Percentiles rank a stretch among this genome's conserved stretches.
These are phyloP conservation scores for Fragosphaeria purpurea DNA, from an alignment of 2,329 filamentous ascomycete species.

Conservation along the genomic window DNA sequence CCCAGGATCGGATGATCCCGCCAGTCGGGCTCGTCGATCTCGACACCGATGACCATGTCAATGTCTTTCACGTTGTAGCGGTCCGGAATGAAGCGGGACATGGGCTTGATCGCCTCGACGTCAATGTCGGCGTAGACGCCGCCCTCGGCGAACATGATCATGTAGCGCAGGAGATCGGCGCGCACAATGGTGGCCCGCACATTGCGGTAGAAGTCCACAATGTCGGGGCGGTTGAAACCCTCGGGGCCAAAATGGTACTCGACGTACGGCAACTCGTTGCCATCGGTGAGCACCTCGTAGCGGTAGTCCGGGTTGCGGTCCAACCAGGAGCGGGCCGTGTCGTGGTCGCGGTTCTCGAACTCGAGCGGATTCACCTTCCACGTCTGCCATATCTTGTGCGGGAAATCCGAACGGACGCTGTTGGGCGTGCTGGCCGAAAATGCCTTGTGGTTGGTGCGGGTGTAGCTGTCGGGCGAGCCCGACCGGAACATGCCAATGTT, in stretches of 20 bases:
- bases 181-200: slow-evolving; percentile 56
- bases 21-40: slow-evolving; percentile 61
- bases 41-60: slow-evolving; percentile 59
- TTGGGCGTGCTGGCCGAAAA: no score
- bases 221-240: slow-evolving; percentile 57
- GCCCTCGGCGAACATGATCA: slow-evolving; percentile 58
- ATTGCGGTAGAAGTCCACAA: slow-evolving; percentile 48
- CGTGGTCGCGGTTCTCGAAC: slow-evolving; percentile 54
- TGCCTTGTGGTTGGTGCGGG: no score
- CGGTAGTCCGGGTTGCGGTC: slow-evolving; percentile 55
- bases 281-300: slow-evolving; percentile 61
- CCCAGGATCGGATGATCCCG: slow-evolving; percentile 54
- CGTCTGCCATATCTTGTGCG: slow-evolving; percentile 65
- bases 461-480: no score
- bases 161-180: slow-evolving; percentile 55
- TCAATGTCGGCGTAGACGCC: slow-evolving; percentile 39
- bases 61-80: slow-evolving; percentile 54
- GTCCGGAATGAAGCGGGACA: slow-evolving; percentile 48
- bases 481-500: background rate
- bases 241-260: slow-evolving; percentile 56
- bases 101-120: slow-evolving; percentile 30
- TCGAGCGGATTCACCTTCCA: slow-evolving; percentile 61
- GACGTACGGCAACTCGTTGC: slow-evolving; percentile 57
- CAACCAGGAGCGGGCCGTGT: slow-evolving; percentile 54
- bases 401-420: slow-evolving; percentile 32